Base-by-base conservation (phyloP, 257 asterid species). In the Ocimum tenuiflorum region DNA sequence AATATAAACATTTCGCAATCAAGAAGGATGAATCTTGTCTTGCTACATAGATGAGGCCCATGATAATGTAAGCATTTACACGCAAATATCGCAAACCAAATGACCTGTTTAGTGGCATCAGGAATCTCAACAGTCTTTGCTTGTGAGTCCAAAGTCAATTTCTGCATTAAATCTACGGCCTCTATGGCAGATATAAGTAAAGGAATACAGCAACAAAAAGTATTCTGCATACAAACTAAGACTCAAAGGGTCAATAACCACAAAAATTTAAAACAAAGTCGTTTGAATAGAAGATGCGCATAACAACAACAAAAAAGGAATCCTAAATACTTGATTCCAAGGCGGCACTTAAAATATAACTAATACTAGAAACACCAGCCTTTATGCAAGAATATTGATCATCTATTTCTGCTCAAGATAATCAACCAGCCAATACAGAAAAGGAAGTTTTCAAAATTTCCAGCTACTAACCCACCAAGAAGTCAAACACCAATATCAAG, bases 151-250 rank as follows among this genome's bases (percentile, higher is more conserved):
- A 86, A 38, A 8, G 95, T 72, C 75, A 86, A 50, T 11, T 79
- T 82, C 78, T 84, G 88, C 81, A 86, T 62, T 70, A 84, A 50
- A 22, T 77, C 87, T 54, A 85, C 74, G 68, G 88, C 72, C 69
- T 86, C 95, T 86, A 47, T 56, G 36, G 54, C 19, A 75, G 23
- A 47, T 9, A 68, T 3, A 12, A 51, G 81, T 83, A 61, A 82
- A 81, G 86, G 91, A 81, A 67, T 13, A 17, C 69, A 60, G n/a
- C 6, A 12, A n/a, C 0, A 12, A 27, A 63, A 7, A 43, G 7
- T 0, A 53, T 14, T 1, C 1, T 9, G 33, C 3, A 8, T 2
- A 19, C n/a, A n/a, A n/a, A n/a, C 35, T 6, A 17, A 45, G 23
- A 23, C 8, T 15, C 10, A 38, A 29, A 2, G n/a, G 39, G 10